phyloP scores from a whole-genome alignment of 129 eudicot genomes.

The Tagetes erecta region DNA sequence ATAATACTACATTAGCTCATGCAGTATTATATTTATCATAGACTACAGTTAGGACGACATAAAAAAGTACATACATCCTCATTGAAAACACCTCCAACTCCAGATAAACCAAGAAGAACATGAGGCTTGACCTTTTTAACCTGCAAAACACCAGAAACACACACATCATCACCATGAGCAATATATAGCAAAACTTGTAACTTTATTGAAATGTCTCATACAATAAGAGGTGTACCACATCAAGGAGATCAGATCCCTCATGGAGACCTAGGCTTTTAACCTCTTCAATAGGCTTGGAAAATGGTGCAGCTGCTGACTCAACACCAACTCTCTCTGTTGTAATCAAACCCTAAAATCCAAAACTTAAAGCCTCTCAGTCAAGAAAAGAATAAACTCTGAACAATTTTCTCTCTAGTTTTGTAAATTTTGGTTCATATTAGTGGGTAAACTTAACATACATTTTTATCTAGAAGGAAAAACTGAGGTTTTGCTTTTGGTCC shows the following conservation, averaged over 20 bases:
- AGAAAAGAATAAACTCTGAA: no score
- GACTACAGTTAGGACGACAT: slow-evolving; percentile 14
- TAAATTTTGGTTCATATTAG: slow-evolving; percentile 12
- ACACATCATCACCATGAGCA: slow-evolving; percentile 24
- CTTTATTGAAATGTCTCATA: background rate
- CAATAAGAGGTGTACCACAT: slow-evolving; percentile 65
- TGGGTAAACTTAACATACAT: slow-evolving; percentile 40
- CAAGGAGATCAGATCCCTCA: slow-evolving; percentile 85
- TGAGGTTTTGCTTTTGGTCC: slow-evolving; percentile 81
- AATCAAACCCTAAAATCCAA: slow-evolving; percentile 76
- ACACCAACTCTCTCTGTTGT: slow-evolving; percentile 73
- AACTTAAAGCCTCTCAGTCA: slow-evolving; percentile 11
- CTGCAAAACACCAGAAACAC: slow-evolving; percentile 45
- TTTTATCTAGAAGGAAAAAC: slow-evolving; percentile 88
- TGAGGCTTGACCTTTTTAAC: slow-evolving; percentile 93
- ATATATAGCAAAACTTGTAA: slow-evolving; percentile 4
- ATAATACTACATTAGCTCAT: background rate
- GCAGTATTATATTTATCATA: background rate
- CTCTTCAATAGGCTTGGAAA: slow-evolving; percentile 66
- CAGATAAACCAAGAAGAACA: slow-evolving; percentile 98
- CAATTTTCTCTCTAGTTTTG: background rate
- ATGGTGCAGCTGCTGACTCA: slow-evolving; percentile 92
- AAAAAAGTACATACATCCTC: slow-evolving; percentile 61
- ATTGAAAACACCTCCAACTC: slow-evolving; percentile 92
- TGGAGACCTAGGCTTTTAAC: slow-evolving; percentile 63